Percentiles rank a stretch among this genome's conserved stretches.
Evolutionary conservation across 1,139 yeast species (phyloP).

Genomic region (Hemisphaericaspora xylanilytica): DNA sequence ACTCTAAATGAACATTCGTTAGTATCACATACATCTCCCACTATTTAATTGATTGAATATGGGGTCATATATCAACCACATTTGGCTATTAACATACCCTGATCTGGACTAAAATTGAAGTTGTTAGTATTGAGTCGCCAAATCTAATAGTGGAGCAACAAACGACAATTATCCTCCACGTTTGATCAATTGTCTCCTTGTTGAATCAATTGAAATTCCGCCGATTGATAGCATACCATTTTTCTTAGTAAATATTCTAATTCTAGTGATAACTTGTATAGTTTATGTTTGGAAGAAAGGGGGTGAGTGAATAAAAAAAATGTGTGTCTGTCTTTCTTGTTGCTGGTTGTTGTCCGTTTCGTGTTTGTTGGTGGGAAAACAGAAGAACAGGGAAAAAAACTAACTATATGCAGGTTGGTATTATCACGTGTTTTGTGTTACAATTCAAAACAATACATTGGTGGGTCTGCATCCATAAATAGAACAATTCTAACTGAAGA

Average conservation of each 20-base stretch:
- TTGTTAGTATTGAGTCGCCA: slow-evolving; percentile 20
- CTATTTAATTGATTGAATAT: not conserved
- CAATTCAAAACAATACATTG: too few relatives aligned
- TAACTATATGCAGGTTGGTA: not conserved
- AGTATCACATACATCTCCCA: slow-evolving; percentile 13
- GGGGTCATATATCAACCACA: not conserved
- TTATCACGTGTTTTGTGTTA: not conserved
- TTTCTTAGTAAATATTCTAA: too few relatives aligned
- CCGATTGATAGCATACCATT: slow-evolving; percentile 3
- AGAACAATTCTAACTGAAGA: too few relatives aligned
- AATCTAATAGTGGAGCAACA: too few relatives aligned
- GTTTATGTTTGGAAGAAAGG: not conserved
- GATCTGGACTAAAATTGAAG: slow-evolving; percentile 53
- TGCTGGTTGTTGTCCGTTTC: too few relatives aligned
- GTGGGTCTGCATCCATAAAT: too few relatives aligned
- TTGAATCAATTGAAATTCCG: not conserved
- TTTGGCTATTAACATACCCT: slow-evolving; percentile 46
- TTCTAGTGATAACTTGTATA: too few relatives aligned
- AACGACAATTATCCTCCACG: not conserved
- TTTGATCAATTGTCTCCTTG: not conserved
- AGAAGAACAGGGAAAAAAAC: too few relatives aligned
- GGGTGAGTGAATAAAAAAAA: not conserved
- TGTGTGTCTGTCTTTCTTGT: not conserved
- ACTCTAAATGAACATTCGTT: slow-evolving; percentile 52
- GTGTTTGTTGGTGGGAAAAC: not conserved